Conservation (phyloP, 495 filamentous ascomycete genomes). For the Filosporella fistucella region DNA sequence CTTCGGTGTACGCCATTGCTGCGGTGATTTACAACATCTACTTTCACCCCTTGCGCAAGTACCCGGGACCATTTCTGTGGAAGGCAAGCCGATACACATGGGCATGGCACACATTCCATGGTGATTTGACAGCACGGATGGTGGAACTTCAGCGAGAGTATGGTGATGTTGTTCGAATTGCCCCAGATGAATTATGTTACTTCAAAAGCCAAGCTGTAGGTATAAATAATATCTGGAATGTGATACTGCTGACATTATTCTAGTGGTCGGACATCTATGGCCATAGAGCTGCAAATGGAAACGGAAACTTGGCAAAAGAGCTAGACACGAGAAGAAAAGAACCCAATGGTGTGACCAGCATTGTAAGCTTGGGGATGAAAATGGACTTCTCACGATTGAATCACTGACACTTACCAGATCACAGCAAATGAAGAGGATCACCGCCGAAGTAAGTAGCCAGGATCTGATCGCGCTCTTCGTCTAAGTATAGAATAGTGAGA, state of each 20-base stretch:
- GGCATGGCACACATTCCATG: background rate
- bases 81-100: background rate
- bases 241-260: background rate
- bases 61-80: slow-evolving; percentile 40
- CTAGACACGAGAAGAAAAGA: background rate
- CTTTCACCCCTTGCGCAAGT: slow-evolving; percentile 42
- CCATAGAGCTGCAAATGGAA: background rate
- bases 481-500: no score
- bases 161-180: slow-evolving; percentile 1
- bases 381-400: background rate
- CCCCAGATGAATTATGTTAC: background rate
- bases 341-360: background rate
- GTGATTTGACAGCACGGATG: slow-evolving; percentile 23
- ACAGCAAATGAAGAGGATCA: background rate
- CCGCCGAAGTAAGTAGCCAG: no score
- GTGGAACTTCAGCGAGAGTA: slow-evolving; percentile 39
- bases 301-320: background rate
- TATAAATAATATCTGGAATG: background rate
- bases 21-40: slow-evolving; percentile 35
- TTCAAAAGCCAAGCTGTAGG: background rate
- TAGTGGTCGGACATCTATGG: background rate
- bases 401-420: background rate
- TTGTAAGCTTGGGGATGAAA: background rate
- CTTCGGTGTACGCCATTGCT: background rate
- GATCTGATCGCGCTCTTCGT: no score